Evolutionary conservation across 225 moss, liverwort and hornwort species (phyloP).

Genomic region (Antitrichia curtipendula): DNA sequence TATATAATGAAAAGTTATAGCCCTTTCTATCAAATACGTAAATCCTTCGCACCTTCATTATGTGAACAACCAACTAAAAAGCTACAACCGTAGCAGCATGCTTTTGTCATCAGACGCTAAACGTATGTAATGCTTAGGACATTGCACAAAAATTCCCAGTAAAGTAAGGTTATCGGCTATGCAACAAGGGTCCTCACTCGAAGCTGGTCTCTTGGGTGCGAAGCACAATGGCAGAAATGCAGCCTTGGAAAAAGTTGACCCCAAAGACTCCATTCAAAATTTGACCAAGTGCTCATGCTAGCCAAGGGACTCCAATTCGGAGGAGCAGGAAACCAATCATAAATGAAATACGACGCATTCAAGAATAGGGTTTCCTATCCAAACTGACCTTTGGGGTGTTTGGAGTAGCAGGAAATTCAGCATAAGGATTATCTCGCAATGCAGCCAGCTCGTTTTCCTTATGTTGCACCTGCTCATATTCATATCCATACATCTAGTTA

Average conservation of each 20-base stretch:
- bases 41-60: neutral
- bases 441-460: slow-evolving; percentile 69
- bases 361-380: neutral
- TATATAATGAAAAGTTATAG: neutral
- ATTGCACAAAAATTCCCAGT: neutral
- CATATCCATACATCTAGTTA: neutral
- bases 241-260: neutral
- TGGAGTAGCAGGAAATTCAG: slow-evolving; percentile 80
- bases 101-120: neutral
- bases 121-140: neutral
- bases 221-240: neutral
- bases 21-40: neutral
- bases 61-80: neutral
- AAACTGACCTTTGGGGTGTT: slow-evolving; percentile 86
- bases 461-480: slow-evolving; percentile 42
- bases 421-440: slow-evolving; percentile 87
- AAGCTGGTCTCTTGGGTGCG: neutral
- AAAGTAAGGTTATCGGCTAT: neutral
- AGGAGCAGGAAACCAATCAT: neutral
- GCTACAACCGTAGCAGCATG: neutral
- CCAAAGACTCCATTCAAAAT: neutral
- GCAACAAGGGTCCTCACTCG: neutral
- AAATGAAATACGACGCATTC: neutral
- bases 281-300: neutral
- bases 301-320: neutral